Evolutionary conservation across 805 yeast species (phyloP).

Genomic region (Saccharomycopsis fibuligera): DNA sequence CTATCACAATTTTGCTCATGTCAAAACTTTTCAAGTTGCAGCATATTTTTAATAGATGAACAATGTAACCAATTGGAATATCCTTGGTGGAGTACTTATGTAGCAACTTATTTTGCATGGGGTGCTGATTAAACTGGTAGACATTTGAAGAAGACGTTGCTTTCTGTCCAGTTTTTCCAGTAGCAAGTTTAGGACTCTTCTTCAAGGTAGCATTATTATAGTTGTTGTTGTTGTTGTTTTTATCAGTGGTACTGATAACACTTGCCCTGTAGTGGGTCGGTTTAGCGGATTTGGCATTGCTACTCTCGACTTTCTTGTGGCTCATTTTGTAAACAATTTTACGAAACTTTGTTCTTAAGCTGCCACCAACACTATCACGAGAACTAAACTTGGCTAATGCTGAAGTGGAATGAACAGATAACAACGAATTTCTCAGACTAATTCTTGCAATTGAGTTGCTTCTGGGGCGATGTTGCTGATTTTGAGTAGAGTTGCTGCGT

Average conservation of each 20-base stretch:
- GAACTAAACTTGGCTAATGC: constrained; percentile 63
- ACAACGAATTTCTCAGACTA: constrained; percentile 10
- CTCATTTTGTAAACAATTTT: neutral
- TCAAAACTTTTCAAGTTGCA: constrained; percentile 51
- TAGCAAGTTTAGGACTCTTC: neutral
- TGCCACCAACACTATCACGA: constrained; percentile 47
- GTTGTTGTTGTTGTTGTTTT: neutral
- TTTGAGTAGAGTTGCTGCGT: neutral
- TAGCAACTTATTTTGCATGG: constrained; percentile 54
- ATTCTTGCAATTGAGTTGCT: constrained; percentile 12
- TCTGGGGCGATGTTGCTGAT: neutral
- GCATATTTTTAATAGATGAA: constrained; percentile 66
- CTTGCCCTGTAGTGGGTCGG: too few relatives aligned
- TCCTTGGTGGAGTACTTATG: constrained; percentile 66
- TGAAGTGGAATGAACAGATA: neutral
- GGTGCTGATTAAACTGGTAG: constrained; percentile 37
- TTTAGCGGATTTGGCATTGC: neutral
- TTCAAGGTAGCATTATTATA: neutral
- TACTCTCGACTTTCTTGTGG: neutral
- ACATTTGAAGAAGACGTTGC: neutral
- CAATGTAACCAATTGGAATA: constrained; percentile 68
- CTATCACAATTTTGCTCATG: constrained; percentile 55
- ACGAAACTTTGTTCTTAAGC: constrained; percentile 5
- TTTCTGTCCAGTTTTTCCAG: neutral
- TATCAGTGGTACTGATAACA: neutral